Percentiles rank a stretch among this genome's conserved stretches.
These are phyloP conservation scores for Sporothrix pallida DNA, from an alignment of 2,329 filamentous ascomycete species.

Conservation along the genomic window DNA sequence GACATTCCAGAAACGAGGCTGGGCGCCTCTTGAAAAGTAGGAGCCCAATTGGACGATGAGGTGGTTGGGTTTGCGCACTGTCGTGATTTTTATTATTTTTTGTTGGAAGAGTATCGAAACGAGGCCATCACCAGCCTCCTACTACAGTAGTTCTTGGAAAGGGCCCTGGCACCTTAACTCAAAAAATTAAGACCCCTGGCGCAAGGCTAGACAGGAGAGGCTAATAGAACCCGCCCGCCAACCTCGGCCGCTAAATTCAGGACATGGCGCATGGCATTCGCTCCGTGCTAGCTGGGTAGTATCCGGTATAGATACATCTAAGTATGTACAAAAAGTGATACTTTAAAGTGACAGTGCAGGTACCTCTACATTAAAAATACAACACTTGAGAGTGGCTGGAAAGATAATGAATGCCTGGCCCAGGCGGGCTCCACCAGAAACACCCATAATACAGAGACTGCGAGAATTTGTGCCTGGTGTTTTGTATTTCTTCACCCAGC, in stretches of 20 bases:
- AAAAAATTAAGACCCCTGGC: not conserved
- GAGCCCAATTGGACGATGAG: not conserved
- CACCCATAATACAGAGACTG: too few species aligned
- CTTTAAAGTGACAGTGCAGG: too few species aligned
- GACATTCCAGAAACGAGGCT: slow-evolving; percentile 32
- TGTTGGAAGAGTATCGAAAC: not conserved
- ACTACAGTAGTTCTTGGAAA: not conserved
- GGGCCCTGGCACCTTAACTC: too few species aligned
- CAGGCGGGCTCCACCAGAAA: too few species aligned
- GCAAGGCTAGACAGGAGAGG: not conserved
- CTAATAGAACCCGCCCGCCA: too few species aligned
- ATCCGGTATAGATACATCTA: too few species aligned
- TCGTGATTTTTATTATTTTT: not conserved
- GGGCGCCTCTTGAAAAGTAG: not conserved
- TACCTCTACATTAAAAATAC: too few species aligned
- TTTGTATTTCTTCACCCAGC: too few species aligned
- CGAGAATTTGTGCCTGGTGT: too few species aligned
- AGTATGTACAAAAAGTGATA: too few species aligned
- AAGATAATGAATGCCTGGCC: too few species aligned
- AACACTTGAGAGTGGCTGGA: too few species aligned
- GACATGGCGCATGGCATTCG: not conserved
- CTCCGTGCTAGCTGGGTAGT: not conserved
- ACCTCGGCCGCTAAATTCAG: not conserved
- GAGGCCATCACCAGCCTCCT: slow-evolving; percentile 31
- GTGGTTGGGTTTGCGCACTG: slow-evolving; percentile 28